These are phyloP conservation scores for Podila verticillata DNA, from an alignment of 192 early-diverging fungal genomes.

Conservation along the genomic window DNA sequence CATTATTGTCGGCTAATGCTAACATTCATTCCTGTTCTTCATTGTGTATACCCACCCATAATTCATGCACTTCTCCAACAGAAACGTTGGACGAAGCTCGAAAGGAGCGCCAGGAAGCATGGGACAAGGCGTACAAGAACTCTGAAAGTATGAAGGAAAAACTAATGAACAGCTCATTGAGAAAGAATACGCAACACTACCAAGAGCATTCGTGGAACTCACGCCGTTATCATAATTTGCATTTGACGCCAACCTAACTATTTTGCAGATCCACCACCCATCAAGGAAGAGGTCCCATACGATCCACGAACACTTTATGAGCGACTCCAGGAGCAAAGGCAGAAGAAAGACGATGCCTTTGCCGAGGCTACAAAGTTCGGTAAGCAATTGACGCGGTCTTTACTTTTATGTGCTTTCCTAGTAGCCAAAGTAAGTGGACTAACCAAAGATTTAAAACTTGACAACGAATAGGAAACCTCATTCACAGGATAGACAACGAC, in stretches of 20 bases:
- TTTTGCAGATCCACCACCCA: conserved; percentile 51
- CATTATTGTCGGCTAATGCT: not conserved
- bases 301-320: conserved; percentile 82
- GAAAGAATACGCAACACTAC: not conserved
- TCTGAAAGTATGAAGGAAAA: conserved; percentile 20
- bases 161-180: not conserved
- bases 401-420: too few species aligned
- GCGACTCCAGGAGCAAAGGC: conserved; percentile 76
- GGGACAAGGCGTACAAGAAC: conserved; percentile 51
- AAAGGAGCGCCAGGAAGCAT: conserved; percentile 46
- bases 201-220: too few species aligned
- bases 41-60: not conserved
- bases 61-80: not conserved
- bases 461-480: conserved; percentile 57
- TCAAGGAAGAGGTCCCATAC: conserved; percentile 57
- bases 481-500: conserved; percentile 73
- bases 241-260: not conserved
- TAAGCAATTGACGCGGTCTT: not conserved
- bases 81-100: conserved; percentile 44
- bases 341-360: conserved; percentile 69
- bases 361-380: conserved; percentile 67
- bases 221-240: not conserved
- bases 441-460: not conserved
- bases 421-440: not conserved
- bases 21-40: not conserved